phyloP scores from a whole-genome alignment of 2,329 filamentous ascomycete genomes.

The Aspergillus sp. region DNA sequence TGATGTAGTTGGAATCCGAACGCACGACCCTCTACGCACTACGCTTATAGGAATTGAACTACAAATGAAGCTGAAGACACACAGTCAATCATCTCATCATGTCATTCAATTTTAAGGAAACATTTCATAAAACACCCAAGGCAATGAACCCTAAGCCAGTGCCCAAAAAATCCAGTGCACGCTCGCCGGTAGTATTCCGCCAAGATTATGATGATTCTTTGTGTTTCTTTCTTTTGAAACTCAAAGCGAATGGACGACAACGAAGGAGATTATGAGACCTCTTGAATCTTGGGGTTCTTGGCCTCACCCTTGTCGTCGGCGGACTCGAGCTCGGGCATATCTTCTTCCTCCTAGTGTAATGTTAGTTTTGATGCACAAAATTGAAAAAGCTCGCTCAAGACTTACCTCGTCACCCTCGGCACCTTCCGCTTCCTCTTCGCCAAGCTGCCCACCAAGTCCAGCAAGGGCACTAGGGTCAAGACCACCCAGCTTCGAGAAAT shows the following conservation, averaged over 20 bases:
- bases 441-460: slow-evolving; percentile 33
- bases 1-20: not conserved
- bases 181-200: slow-evolving; percentile 6
- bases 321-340: slow-evolving; percentile 68
- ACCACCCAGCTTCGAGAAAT: slow-evolving; percentile 84
- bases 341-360: slow-evolving; percentile 51
- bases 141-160: not conserved
- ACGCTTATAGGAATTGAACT: no score
- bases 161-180: not conserved
- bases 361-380: slow-evolving; percentile 4
- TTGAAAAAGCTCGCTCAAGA: slow-evolving; percentile 42
- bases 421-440: slow-evolving; percentile 31
- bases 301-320: slow-evolving; percentile 38
- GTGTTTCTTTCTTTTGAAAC: slow-evolving; percentile 13
- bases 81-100: not conserved
- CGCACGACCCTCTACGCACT: not conserved
- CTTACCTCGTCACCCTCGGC: slow-evolving; percentile 37
- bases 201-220: slow-evolving; percentile 7
- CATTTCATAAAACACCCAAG: slow-evolving; percentile 1
- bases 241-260: slow-evolving; percentile 8
- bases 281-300: slow-evolving; percentile 32
- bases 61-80: no score
- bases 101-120: not conserved
- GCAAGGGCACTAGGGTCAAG: slow-evolving; percentile 32
- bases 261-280: slow-evolving; percentile 22